phyloP scores from a whole-genome alignment of 1,284 basidiomycete species.

The Trichosporon ovoides region DNA sequence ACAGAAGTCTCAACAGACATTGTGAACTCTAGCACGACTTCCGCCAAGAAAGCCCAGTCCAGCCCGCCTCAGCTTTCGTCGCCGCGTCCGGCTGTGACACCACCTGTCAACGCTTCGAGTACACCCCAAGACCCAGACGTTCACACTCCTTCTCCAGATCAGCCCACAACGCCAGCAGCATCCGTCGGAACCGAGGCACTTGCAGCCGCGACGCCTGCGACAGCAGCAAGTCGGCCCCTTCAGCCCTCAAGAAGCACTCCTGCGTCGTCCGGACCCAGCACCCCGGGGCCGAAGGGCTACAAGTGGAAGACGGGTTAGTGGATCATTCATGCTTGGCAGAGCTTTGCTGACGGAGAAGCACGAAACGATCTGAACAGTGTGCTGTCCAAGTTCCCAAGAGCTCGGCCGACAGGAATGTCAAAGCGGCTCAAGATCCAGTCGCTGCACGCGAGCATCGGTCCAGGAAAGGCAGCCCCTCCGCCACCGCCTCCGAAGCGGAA shows the following conservation, averaged over 20 bases:
- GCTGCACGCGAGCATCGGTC: constrained; percentile 43
- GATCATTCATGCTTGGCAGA: too few species aligned
- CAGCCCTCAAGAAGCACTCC: constrained; percentile 11
- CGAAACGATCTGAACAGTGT: constrained; percentile 42
- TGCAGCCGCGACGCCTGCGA: background rate
- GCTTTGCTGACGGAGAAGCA: constrained; percentile 21
- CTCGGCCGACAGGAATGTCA: constrained; percentile 43
- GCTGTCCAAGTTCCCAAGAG: constrained; percentile 38
- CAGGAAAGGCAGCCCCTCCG: constrained; percentile 41
- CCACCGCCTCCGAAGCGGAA: constrained; percentile 43
- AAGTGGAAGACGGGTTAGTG: constrained; percentile 39
- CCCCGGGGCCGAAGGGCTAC: constrained; percentile 22
- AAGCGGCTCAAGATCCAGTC: constrained; percentile 35
- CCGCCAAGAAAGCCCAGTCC: too few species aligned
- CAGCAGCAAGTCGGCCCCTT: constrained; percentile 1
- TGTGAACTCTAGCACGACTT: too few species aligned
- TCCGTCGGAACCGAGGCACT: background rate
- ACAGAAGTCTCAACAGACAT: too few species aligned
- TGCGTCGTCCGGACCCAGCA: constrained; percentile 9
- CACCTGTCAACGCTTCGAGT: too few species aligned
- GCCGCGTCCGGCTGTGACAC: background rate
- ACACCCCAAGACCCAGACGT: too few species aligned
- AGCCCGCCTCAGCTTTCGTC: background rate
- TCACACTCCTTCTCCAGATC: background rate
- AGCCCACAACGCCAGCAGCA: background rate